Evolutionary conservation across 192 early-diverging fungal species (phyloP).

Genomic region (Coemansia sp.): DNA sequence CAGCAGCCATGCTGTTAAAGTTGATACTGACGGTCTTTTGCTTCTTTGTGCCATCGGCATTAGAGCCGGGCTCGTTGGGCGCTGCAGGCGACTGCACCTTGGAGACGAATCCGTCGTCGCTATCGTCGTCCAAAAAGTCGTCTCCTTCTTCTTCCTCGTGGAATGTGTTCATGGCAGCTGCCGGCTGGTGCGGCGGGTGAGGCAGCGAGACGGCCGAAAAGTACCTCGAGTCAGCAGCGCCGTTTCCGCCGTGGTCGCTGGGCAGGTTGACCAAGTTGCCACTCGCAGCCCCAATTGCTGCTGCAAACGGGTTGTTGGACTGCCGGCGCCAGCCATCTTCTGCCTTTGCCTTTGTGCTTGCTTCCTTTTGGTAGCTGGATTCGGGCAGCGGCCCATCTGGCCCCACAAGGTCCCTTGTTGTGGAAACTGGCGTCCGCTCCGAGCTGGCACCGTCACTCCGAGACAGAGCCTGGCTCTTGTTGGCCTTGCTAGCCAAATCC

Average conservation of each 20-base stretch:
- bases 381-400: slow-evolving; percentile 7
- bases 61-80: neutral
- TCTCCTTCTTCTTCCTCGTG: slow-evolving; percentile 20
- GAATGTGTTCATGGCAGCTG: neutral
- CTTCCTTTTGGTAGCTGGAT: slow-evolving; percentile 16
- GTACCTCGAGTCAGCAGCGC: slow-evolving; percentile 11
- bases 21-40: slow-evolving; percentile 32
- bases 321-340: neutral
- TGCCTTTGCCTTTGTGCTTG: slow-evolving; percentile 20
- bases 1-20: slow-evolving; percentile 34
- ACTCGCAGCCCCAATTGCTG: neutral
- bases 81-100: neutral
- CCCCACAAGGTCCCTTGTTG: neutral
- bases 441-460: neutral
- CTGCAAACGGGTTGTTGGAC: neutral
- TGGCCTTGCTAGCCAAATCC: neutral
- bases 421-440: neutral
- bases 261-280: neutral
- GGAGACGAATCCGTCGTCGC: slow-evolving; percentile 1
- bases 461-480: neutral
- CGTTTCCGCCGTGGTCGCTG: neutral
- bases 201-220: slow-evolving; percentile 22
- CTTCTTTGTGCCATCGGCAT: neutral
- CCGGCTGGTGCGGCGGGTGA: slow-evolving; percentile 1
- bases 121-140: slow-evolving; percentile 36